These are phyloP conservation scores for Vitrella brassicaformis DNA, from an alignment of 73 alveolate species.

Conservation along the genomic window DNA sequence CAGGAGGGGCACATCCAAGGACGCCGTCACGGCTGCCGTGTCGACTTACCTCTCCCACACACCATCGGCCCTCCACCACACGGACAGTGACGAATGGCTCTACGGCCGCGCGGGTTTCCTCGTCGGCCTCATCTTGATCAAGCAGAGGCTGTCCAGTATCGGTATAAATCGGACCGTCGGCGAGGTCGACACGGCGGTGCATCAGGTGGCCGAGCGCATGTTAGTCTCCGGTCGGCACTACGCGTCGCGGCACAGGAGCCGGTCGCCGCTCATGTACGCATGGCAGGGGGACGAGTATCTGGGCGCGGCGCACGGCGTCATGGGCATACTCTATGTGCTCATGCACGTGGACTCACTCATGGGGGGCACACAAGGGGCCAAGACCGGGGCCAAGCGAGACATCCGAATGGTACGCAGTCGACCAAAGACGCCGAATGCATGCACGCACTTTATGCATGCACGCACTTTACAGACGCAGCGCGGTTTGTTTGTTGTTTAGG, in stretches of 20 bases:
- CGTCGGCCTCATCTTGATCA: constrained; percentile 49
- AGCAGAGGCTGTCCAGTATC: not conserved
- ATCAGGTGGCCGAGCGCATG: not conserved
- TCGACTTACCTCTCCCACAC: too few relatives aligned
- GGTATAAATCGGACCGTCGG: constrained; percentile 12
- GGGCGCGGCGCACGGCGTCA: constrained; percentile 88
- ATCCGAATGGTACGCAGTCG: not conserved
- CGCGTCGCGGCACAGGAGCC: constrained; percentile 1
- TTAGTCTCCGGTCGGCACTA: not conserved
- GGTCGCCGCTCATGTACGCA: constrained; percentile 16
- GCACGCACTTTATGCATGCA: not conserved
- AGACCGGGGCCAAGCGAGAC: not conserved
- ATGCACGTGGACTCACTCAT: constrained; percentile 43
- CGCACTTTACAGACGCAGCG: not conserved
- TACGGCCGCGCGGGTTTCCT: constrained; percentile 81
- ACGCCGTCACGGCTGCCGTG: too few relatives aligned
- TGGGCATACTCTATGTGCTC: constrained; percentile 62
- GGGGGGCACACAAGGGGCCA: not conserved
- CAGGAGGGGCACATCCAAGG: too few relatives aligned
- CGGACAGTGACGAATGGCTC: constrained; percentile 73
- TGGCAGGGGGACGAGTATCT: constrained; percentile 47
- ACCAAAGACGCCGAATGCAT: not conserved
- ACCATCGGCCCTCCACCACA: too few relatives aligned
- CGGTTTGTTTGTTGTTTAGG: constrained; percentile 7
- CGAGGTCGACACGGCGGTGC: not conserved